Evolutionary conservation across 192 early-diverging fungal species (phyloP).

Genomic region (Nowakowskiella sp.): DNA sequence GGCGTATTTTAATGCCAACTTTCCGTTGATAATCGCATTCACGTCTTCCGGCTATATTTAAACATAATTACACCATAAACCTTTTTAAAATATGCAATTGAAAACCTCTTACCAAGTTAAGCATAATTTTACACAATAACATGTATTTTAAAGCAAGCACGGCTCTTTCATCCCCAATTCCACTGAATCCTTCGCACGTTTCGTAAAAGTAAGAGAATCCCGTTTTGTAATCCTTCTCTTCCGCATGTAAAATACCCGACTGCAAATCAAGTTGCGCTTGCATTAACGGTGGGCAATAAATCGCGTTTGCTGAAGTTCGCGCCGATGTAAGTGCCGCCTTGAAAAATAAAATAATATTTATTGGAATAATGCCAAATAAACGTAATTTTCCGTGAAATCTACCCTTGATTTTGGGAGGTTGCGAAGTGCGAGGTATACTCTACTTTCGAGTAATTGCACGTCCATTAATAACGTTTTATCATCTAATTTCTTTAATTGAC

Average conservation of each 20-base stretch:
- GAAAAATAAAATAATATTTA: slow-evolving; percentile 6
- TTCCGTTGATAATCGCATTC: slow-evolving; percentile 79
- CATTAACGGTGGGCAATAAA: slow-evolving; percentile 94
- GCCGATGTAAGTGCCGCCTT: slow-evolving; percentile 93
- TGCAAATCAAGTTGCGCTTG: slow-evolving; percentile 96
- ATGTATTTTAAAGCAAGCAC: slow-evolving; percentile 94
- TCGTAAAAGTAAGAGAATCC: slow-evolving; percentile 98
- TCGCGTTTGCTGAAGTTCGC: slow-evolving; percentile 91
- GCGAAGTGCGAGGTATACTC: slow-evolving; percentile 83
- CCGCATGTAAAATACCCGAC: slow-evolving; percentile 93
- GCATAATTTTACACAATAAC: slow-evolving; percentile 99
- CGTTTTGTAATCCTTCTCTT: slow-evolving; percentile 99
- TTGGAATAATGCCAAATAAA: background rate
- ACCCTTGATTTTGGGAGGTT: slow-evolving; percentile 90
- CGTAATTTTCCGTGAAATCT: slow-evolving; percentile 2
- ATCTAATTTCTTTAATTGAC: slow-evolving; percentile 96
- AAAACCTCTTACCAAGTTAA: slow-evolving; percentile 64
- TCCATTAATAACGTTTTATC: slow-evolving; percentile 98
- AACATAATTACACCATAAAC: background rate
- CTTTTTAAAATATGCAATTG: slow-evolving; percentile 1
- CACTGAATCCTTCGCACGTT: slow-evolving; percentile 87
- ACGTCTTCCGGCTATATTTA: slow-evolving; percentile 82
- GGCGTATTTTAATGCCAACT: slow-evolving; percentile 81
- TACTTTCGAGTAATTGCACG: slow-evolving; percentile 91
- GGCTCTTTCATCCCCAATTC: slow-evolving; percentile 80